Percentiles rank a stretch among this genome's conserved stretches.
phyloP scores from a whole-genome alignment of 1,284 basidiomycete genomes.

The Ustilago loliicola region DNA sequence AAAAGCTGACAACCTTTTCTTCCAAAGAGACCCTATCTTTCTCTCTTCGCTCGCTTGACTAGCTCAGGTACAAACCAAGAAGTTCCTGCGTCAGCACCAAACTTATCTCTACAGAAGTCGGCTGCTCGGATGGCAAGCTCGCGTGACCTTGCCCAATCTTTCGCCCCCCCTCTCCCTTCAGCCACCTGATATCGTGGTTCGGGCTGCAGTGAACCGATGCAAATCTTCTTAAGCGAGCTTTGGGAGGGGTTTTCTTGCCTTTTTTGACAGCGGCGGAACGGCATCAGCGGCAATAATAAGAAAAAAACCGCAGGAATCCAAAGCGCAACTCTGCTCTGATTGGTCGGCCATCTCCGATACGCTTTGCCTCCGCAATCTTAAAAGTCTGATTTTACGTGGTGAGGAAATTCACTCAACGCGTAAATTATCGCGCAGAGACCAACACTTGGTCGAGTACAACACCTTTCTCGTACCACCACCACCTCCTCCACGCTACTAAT shows the following conservation, averaged over 20 bases:
- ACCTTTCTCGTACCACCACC: background rate
- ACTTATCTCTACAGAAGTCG: background rate
- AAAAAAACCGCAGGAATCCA: background rate
- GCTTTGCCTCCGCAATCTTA: background rate
- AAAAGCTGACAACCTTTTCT: background rate
- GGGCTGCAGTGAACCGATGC: slow-evolving; percentile 3
- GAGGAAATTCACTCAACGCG: slow-evolving; percentile 10
- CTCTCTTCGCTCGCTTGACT: too few species aligned
- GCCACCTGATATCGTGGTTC: background rate
- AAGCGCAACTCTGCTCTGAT: slow-evolving; percentile 11
- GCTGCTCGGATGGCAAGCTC: slow-evolving; percentile 1
- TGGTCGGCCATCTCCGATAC: slow-evolving; percentile 28
- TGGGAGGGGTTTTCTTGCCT: background rate
- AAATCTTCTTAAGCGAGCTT: background rate
- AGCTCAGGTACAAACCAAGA: too few species aligned
- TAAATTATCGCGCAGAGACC: background rate
- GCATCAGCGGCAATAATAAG: background rate
- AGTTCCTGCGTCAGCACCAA: background rate
- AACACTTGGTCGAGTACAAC: background rate
- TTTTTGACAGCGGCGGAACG: slow-evolving; percentile 1
- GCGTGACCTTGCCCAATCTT: background rate
- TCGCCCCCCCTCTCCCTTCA: background rate
- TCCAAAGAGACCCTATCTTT: background rate
- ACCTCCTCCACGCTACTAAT: background rate
- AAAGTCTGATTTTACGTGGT: background rate